phyloP scores from a whole-genome alignment of 306 rosid species.

The Rosa chinensis region DNA sequence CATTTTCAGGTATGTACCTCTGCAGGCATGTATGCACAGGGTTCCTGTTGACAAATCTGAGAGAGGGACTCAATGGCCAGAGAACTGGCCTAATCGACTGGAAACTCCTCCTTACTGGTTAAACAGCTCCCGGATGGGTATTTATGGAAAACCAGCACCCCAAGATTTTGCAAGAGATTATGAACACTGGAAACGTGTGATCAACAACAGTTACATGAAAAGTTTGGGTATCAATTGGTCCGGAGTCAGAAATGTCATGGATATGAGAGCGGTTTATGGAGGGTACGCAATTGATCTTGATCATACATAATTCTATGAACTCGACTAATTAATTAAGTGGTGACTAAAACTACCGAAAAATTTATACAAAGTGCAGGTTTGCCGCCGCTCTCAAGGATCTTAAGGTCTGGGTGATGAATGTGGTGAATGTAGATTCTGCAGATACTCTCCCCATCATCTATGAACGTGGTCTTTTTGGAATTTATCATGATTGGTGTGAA shows the following conservation, averaged over 20 bases:
- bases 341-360: background rate
- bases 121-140: constrained; percentile 71
- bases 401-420: constrained; percentile 83
- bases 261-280: constrained; percentile 91
- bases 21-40: constrained; percentile 76
- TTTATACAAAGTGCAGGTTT: constrained; percentile 52
- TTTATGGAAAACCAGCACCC: constrained; percentile 86
- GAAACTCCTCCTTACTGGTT: constrained; percentile 80
- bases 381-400: constrained; percentile 81
- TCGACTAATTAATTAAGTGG: background rate
- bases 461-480: constrained; percentile 92
- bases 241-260: constrained; percentile 85
- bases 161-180: constrained; percentile 70
- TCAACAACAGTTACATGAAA: constrained; percentile 55
- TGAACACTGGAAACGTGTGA: constrained; percentile 75
- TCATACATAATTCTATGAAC: background rate
- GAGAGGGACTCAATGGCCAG: constrained; percentile 81
- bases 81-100: constrained; percentile 67
- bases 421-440: constrained; percentile 77
- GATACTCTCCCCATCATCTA: constrained; percentile 88
- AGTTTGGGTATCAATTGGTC: constrained; percentile 76
- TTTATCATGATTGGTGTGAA: constrained; percentile 97
- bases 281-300: constrained; percentile 43
- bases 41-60: constrained; percentile 47
- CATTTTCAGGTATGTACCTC: constrained; percentile 74